These are phyloP conservation scores for Westerdykella sp. DNA, from an alignment of 2,329 filamentous ascomycete species.

Conservation along the genomic window DNA sequence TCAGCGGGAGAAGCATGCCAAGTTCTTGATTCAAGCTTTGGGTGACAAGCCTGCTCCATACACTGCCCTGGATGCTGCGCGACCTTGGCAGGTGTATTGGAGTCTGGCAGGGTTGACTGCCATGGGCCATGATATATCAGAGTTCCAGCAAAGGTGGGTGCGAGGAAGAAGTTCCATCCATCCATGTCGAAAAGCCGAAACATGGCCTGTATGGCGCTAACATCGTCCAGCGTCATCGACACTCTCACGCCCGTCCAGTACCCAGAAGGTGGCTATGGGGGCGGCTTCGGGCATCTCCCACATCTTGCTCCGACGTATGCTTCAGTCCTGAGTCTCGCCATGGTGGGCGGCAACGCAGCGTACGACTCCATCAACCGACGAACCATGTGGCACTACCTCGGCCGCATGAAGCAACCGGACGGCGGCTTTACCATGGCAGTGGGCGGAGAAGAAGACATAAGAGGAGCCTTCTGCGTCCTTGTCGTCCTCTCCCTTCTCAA, in stretches of 20 bases:
- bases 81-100: conserved; percentile 96
- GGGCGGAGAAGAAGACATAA: conserved; percentile 87
- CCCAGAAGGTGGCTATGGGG: conserved; percentile 76
- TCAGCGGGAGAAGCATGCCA: conserved; percentile 55
- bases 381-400: conserved; percentile 87
- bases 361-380: conserved; percentile 73
- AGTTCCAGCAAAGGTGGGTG: conserved; percentile 58
- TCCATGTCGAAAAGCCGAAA: neutral
- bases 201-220: conserved; percentile 9
- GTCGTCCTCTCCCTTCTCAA: conserved; percentile 77
- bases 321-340: conserved; percentile 67
- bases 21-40: conserved; percentile 54
- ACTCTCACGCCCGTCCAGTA: conserved; percentile 83
- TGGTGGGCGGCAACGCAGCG: conserved; percentile 68
- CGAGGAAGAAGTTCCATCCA: neutral
- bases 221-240: conserved; percentile 50
- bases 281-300: conserved; percentile 83
- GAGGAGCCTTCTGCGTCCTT: conserved; percentile 87
- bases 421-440: conserved; percentile 86
- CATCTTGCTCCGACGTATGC: conserved; percentile 90
- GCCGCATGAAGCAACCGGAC: conserved; percentile 73
- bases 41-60: conserved; percentile 62
- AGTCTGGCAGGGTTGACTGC: conserved; percentile 67
- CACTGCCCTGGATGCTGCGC: conserved; percentile 72
- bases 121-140: conserved; percentile 65